phyloP scores from a whole-genome alignment of 495 filamentous ascomycete species.

The Penicillium bialowiezense region DNA sequence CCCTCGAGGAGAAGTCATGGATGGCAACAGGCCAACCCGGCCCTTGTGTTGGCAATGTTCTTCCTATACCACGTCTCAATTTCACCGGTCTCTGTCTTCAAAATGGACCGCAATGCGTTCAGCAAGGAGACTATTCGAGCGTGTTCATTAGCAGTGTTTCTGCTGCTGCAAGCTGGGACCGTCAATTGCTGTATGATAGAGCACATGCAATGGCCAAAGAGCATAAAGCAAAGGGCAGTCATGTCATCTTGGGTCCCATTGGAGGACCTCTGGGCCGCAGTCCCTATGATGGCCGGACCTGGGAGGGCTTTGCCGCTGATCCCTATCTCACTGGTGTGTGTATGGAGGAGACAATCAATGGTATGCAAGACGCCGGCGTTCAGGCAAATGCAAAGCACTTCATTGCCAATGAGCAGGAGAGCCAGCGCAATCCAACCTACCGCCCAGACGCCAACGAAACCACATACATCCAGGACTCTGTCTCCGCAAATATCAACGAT shows the following conservation, averaged over 20 bases:
- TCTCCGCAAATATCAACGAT: conserved; percentile 57
- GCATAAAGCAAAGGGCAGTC: conserved; percentile 49
- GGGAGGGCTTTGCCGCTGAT: conserved; percentile 70
- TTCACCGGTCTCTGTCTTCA: conserved; percentile 52
- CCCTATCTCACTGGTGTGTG: conserved; percentile 57
- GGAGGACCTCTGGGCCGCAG: conserved; percentile 50
- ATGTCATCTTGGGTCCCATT: conserved; percentile 48
- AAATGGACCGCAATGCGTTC: conserved; percentile 53
- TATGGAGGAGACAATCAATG: conserved; percentile 50
- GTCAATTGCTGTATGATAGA: conserved; percentile 57
- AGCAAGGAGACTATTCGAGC: conserved; percentile 46
- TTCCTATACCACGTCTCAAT: conserved; percentile 42
- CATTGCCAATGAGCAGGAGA: conserved; percentile 55
- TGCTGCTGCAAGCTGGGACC: conserved; percentile 66
- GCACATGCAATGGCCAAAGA: conserved; percentile 64
- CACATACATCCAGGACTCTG: conserved; percentile 68
- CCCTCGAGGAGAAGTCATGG: conserved; percentile 77
- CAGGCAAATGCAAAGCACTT: conserved; percentile 58
- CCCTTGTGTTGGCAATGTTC: conserved; percentile 72
- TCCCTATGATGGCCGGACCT: conserved; percentile 50
- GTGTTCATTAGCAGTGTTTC: conserved; percentile 41
- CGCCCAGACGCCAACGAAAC: conserved; percentile 60
- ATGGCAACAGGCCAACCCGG: conserved; percentile 71
- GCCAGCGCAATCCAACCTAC: conserved; percentile 15
- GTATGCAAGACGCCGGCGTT: conserved; percentile 53